Evolutionary conservation across 257 asterid genomes (phyloP).

Genomic region (Marsdenia floribunda): DNA sequence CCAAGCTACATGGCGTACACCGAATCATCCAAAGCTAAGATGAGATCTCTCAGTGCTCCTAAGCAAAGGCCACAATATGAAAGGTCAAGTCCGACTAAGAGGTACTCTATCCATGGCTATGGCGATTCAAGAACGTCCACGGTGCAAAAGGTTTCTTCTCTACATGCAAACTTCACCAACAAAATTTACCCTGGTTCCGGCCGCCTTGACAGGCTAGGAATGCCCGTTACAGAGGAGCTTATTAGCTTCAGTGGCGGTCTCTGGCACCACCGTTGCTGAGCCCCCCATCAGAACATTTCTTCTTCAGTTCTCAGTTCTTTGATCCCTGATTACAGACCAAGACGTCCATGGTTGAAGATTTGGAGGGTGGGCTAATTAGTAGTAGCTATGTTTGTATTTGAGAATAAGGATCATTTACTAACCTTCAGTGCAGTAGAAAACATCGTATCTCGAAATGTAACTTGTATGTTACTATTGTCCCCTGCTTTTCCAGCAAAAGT

Average conservation of each 20-base stretch:
- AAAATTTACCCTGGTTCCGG: constrained; percentile 84
- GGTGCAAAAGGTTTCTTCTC: constrained; percentile 32
- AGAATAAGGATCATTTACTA: too few relatives aligned
- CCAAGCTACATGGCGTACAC: constrained; percentile 85
- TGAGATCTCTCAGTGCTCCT: constrained; percentile 82
- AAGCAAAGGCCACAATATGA: constrained; percentile 67
- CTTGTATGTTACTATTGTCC: too few relatives aligned
- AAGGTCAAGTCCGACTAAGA: constrained; percentile 57
- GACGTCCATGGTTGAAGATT: too few relatives aligned
- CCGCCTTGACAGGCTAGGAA: constrained; percentile 64
- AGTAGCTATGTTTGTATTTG: too few relatives aligned
- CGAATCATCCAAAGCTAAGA: constrained; percentile 79
- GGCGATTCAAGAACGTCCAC: constrained; percentile 31
- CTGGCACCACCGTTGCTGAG: constrained; percentile 39
- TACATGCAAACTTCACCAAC: constrained; percentile 39
- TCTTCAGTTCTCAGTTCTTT: too few relatives aligned
- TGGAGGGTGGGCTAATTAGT: too few relatives aligned
- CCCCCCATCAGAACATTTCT: too few relatives aligned
- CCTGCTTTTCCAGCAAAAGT: too few relatives aligned
- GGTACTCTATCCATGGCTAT: constrained; percentile 51
- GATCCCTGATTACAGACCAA: too few relatives aligned
- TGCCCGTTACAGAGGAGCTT: constrained; percentile 52
- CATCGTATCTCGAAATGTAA: too few relatives aligned
- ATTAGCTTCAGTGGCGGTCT: constrained; percentile 46
- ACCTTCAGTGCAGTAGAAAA: too few relatives aligned